Percentiles rank a stretch among this genome's conserved stretches.
Evolutionary conservation across 345 rosid genomes (phyloP).

Genomic region (Brassica carinata): DNA sequence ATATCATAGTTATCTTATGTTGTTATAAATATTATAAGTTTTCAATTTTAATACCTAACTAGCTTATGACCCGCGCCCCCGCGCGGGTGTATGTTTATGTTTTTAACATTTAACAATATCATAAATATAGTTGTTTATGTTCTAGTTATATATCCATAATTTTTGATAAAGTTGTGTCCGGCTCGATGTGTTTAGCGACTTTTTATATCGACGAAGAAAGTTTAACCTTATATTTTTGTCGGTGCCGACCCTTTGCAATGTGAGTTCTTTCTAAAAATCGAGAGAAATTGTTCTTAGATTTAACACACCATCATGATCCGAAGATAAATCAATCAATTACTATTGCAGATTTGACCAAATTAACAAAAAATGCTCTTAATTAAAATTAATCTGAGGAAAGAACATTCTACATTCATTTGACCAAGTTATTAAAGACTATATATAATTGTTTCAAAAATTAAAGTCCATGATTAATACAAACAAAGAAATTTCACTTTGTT

Average conservation of each 20-base stretch:
- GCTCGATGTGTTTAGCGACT: background rate
- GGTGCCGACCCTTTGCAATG: background rate
- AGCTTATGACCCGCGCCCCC: background rate
- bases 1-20: too few relatives aligned
- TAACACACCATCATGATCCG: background rate
- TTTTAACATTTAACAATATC: too few relatives aligned
- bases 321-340: background rate
- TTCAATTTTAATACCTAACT: background rate
- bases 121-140: too few relatives aligned
- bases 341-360: background rate
- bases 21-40: too few relatives aligned
- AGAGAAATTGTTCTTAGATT: background rate
- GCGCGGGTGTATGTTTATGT: too few relatives aligned
- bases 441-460: too few relatives aligned
- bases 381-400: too few relatives aligned
- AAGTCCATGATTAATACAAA: too few relatives aligned
- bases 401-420: too few relatives aligned
- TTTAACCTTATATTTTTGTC: background rate
- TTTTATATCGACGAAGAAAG: background rate
- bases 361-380: too few relatives aligned
- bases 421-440: too few relatives aligned
- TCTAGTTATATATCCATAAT: background rate
- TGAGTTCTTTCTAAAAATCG: background rate
- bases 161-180: background rate
- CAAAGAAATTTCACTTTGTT: too few relatives aligned